Base-by-base conservation (phyloP, 1,284 basidiomycete species). In the Cryptococcus sp. region DNA sequence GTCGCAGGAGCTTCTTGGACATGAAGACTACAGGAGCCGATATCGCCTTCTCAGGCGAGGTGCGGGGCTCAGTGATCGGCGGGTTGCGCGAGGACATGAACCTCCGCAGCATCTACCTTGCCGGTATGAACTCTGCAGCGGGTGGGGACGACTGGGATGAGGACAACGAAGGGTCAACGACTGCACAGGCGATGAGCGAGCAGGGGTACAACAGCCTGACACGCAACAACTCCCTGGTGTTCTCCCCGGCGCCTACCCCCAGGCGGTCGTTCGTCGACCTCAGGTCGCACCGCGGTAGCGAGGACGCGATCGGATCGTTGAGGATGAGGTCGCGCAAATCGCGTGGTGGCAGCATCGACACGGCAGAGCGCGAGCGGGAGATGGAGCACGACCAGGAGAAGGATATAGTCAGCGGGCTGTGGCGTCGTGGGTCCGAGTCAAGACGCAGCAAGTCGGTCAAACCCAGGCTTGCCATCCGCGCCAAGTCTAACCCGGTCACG, bases 1-100 rank as follows among this genome's bases (percentile, higher is more conserved):
- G 76, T 6, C 64, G 73, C 16, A 62, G 66, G 15, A 71, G 69
- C 46, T 69, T 70, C 58, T 52, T 70, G n/a, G 69, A 70, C 44
- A 50, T 61, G 13, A 48, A 52, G 43, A 44, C 55, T 5, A 37
- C 28, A 6, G 51, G 52, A 8, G 45, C 62, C 28, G 65, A 69
- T 49, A 69, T 69, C n/a, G 62, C 67, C 23, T 66, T 67, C 35
- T 59, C 63, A 3, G 66, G 68, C 4, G 63, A 71, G 46, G 55
- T 71, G 39, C 55, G 56, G 23, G 69, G 69, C 0, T 64, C 60
- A 1, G 52, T 71, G 57, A 62, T 69, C 24, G 56, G 57, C 6
- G 46, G 51, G 28, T 65, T 64, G 6, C n/a, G 36, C 11, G 60
- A 42, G 21, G 59, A 50, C 15, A 51, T 45, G 36, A 50, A 52